Percentiles rank a stretch among this genome's conserved stretches.
Evolutionary conservation across 208 protist species (phyloP).

Genomic region (Acanthamoeba quina): DNA sequence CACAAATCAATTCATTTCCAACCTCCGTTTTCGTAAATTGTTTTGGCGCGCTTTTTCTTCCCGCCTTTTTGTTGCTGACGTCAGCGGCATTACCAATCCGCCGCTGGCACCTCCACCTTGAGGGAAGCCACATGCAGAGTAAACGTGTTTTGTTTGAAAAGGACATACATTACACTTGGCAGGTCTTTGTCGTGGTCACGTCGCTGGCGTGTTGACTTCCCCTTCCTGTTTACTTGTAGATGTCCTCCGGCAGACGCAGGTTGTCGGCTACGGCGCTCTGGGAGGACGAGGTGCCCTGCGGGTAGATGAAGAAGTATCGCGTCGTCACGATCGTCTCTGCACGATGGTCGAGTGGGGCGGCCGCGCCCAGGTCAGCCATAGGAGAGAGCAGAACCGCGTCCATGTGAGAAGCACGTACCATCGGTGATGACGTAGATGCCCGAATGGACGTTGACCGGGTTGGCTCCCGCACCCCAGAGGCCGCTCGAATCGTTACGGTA

Average conservation of each 20-base stretch:
- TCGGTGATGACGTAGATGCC: conserved; percentile 22
- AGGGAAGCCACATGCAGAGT: too few species aligned
- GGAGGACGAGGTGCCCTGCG: not conserved
- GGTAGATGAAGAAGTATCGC: conserved; percentile 34
- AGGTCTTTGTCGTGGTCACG: too few species aligned
- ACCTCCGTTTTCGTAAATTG: not conserved
- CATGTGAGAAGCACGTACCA: not conserved
- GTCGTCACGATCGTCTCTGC: conserved; percentile 8
- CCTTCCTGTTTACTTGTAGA: not conserved
- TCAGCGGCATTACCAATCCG: too few species aligned
- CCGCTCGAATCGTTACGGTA: not conserved
- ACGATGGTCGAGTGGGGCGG: too few species aligned
- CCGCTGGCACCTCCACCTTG: too few species aligned
- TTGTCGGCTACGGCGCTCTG: not conserved
- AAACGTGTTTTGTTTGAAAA: too few species aligned
- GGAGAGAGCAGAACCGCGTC: too few species aligned
- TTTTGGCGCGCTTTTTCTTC: not conserved
- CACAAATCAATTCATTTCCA: too few species aligned
- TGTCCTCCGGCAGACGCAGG: conserved; percentile 7
- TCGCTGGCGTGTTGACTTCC: too few species aligned
- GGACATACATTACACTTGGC: too few species aligned
- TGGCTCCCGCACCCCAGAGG: not conserved
- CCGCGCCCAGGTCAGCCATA: too few species aligned
- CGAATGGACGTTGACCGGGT: not conserved
- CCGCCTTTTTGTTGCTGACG: too few species aligned